These are phyloP conservation scores for Melampsora larici-populina DNA, from an alignment of 1,284 basidiomycete species.

Conservation along the genomic window DNA sequence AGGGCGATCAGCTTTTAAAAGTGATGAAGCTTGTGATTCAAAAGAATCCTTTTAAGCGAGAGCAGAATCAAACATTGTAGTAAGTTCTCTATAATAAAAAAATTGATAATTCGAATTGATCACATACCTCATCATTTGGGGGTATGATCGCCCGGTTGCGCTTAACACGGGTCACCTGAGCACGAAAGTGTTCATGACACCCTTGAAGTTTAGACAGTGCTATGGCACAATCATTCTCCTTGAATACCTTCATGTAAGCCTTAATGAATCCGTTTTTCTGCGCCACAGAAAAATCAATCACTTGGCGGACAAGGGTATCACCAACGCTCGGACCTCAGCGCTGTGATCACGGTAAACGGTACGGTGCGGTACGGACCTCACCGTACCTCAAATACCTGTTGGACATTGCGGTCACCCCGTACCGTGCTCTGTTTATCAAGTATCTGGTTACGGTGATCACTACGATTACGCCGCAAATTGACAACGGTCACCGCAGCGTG, in stretches of 20 bases:
- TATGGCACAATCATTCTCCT: not conserved
- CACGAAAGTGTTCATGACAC: conserved; percentile 1
- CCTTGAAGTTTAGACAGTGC: not conserved
- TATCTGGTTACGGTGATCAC: no score
- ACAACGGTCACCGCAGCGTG: no score
- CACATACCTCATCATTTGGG: not conserved
- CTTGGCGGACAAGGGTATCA: no score
- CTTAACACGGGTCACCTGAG: no score
- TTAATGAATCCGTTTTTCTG: not conserved
- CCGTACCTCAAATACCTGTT: no score
- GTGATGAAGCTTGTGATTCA: not conserved
- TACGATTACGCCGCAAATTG: no score
- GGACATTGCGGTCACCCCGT: no score
- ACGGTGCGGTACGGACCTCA: no score
- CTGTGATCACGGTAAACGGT: no score
- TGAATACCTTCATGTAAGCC: conserved; percentile 4
- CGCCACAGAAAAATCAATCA: conserved; percentile 23
- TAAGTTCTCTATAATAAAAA: not conserved
- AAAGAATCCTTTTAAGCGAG: not conserved
- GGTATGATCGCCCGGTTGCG: not conserved
- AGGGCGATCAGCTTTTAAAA: not conserved
- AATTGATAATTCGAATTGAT: not conserved
- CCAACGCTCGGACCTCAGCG: no score
- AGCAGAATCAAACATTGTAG: no score
- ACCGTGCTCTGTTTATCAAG: no score